These are phyloP conservation scores for Penicillium daleae DNA, from an alignment of 495 filamentous ascomycete species.

Conservation along the genomic window DNA sequence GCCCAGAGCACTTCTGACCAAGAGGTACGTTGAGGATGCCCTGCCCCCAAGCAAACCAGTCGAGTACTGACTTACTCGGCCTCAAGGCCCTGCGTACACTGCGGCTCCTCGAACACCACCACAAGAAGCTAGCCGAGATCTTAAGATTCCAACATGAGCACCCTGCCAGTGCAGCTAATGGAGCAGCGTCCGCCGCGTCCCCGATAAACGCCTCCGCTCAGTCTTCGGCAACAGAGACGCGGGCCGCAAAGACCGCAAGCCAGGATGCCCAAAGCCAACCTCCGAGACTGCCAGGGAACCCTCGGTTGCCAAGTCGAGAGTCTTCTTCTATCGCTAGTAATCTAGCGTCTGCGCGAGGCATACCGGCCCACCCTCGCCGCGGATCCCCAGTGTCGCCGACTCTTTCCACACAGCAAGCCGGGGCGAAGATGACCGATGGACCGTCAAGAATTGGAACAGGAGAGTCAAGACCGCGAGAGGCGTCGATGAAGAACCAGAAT, in stretches of 20 bases:
- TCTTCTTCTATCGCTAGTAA: slow-evolving; percentile 91
- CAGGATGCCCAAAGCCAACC: slow-evolving; percentile 40
- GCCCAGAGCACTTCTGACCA: slow-evolving; percentile 71
- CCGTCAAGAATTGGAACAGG: slow-evolving; percentile 50
- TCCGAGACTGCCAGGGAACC: slow-evolving; percentile 43
- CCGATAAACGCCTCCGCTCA: slow-evolving; percentile 17
- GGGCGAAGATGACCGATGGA: slow-evolving; percentile 67
- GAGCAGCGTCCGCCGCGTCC: slow-evolving; percentile 17
- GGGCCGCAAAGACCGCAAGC: slow-evolving; percentile 31
- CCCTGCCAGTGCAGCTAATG: slow-evolving; percentile 39
- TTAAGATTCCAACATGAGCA: slow-evolving; percentile 71
- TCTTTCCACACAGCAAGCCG: slow-evolving; percentile 73
- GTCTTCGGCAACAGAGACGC: slow-evolving; percentile 27
- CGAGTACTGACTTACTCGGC: slow-evolving; percentile 7
- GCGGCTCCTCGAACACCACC: slow-evolving; percentile 82
- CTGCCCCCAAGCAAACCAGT: background rate
- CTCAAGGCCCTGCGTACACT: slow-evolving; percentile 78
- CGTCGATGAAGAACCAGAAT: slow-evolving; percentile 31
- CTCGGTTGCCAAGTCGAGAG: slow-evolving; percentile 62
- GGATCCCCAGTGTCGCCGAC: slow-evolving; percentile 66
- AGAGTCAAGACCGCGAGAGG: slow-evolving; percentile 40
- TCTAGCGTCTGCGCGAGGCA: slow-evolving; percentile 84
- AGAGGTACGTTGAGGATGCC: slow-evolving; percentile 55
- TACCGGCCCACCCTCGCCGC: slow-evolving; percentile 69
- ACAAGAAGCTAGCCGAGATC: slow-evolving; percentile 75